Percentiles rank a stretch among this genome's conserved stretches.
Conservation (phyloP, 495 filamentous ascomycete species). For the Penicillium cinerascens region DNA sequence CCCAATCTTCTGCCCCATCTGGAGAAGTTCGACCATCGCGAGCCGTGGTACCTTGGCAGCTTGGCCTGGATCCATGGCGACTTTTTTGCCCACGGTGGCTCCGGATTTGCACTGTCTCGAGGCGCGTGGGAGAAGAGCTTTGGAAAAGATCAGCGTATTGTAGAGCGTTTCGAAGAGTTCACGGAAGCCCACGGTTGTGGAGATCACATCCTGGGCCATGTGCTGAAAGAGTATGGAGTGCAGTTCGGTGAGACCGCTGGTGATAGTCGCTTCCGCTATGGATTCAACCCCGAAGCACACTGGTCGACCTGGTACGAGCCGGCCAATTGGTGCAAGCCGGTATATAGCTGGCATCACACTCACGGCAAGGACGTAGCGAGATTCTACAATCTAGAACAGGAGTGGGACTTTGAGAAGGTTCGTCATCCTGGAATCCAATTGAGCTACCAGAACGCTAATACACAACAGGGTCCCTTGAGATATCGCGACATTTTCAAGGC, state of each 20-base stretch:
- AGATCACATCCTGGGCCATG: conserved; percentile 48
- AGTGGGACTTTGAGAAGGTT: conserved; percentile 21
- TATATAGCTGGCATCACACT: conserved; percentile 49
- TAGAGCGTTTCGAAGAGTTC: conserved; percentile 32
- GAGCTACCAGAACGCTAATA: not conserved
- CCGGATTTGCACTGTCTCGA: conserved; percentile 55
- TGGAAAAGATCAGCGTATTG: conserved; percentile 29
- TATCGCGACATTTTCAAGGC: conserved; percentile 25
- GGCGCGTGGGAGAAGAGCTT: conserved; percentile 42
- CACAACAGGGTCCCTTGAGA: conserved; percentile 11
- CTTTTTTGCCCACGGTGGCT: conserved; percentile 57
- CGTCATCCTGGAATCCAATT: not conserved
- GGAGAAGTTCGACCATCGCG: conserved; percentile 35
- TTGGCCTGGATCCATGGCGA: conserved; percentile 39
- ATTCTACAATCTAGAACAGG: conserved; percentile 22
- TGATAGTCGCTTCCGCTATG: conserved; percentile 45
- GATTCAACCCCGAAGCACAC: conserved; percentile 38
- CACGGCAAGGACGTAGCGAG: conserved; percentile 25
- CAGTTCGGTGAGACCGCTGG: conserved; percentile 32
- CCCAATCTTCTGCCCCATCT: conserved; percentile 52
- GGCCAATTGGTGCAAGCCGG: conserved; percentile 45
- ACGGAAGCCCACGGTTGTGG: conserved; percentile 44
- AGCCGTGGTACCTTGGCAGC: conserved; percentile 52
- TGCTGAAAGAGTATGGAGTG: conserved; percentile 43
- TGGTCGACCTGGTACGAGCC: conserved; percentile 34